phyloP scores from a whole-genome alignment of 441 rosid species.

The Corymbia calophylla region DNA sequence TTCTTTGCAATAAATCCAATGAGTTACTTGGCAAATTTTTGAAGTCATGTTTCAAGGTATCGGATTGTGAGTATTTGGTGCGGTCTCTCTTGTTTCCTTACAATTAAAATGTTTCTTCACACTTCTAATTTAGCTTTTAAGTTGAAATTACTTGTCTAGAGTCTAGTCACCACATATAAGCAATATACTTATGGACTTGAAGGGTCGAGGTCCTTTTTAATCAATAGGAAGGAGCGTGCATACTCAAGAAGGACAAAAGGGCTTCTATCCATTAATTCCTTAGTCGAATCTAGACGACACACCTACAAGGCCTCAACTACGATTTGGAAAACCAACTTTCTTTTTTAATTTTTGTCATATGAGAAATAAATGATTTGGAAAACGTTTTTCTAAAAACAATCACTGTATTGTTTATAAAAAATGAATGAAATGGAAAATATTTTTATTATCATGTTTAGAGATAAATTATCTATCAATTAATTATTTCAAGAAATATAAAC shows the following conservation, averaged over 20 bases:
- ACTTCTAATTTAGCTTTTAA: not conserved
- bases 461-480: not conserved
- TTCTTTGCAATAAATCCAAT: not conserved
- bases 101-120: not conserved
- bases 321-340: not conserved
- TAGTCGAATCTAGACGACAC: not conserved
- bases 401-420: not conserved
- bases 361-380: not conserved
- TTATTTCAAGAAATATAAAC: not conserved
- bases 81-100: not conserved
- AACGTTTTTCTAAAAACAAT: not conserved
- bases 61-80: not conserved
- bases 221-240: not conserved
- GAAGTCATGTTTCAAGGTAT: not conserved
- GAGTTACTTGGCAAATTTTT: not conserved
- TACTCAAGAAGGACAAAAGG: not conserved
- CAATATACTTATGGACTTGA: not conserved
- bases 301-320: too few species aligned
- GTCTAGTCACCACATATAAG: not conserved
- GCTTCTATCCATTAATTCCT: not conserved
- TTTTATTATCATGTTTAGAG: not conserved
- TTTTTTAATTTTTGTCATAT: not conserved
- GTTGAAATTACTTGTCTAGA: too few species aligned
- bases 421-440: not conserved
- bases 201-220: not conserved